A percentile compares a stretch with the other conserved stretches of the same genome.
Evolutionary conservation across 192 early-diverging fungal species (phyloP).

Genomic region (Funneliformis mosseae): DNA sequence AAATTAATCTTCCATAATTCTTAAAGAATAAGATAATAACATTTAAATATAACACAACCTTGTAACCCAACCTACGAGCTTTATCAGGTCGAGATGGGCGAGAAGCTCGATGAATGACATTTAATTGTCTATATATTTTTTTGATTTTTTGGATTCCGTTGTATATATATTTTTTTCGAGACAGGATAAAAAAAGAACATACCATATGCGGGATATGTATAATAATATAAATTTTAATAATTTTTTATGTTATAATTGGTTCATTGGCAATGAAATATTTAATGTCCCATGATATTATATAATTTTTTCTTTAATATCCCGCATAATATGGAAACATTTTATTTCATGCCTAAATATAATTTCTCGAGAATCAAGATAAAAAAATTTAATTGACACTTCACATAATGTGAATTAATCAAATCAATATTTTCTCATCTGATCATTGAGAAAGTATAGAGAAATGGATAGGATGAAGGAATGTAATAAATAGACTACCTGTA

Average conservation of each 20-base stretch:
- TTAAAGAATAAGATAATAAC: too few relatives aligned
- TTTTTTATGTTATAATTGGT: constrained; percentile 28
- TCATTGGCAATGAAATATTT: constrained; percentile 40
- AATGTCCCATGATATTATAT: neutral
- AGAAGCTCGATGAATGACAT: constrained; percentile 97
- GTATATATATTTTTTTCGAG: neutral
- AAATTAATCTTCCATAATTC: too few relatives aligned
- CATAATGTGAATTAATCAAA: neutral
- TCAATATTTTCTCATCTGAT: neutral
- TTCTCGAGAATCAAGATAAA: neutral
- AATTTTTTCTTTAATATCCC: neutral
- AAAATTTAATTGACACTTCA: too few relatives aligned
- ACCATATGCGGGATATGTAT: constrained; percentile 4
- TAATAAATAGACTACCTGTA: constrained; percentile 64
- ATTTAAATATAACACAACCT: constrained; percentile 43
- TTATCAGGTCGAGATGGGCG: constrained; percentile 98
- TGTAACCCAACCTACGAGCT: constrained; percentile 99
- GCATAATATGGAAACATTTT: neutral
- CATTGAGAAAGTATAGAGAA: constrained; percentile 3
- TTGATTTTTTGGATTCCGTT: neutral
- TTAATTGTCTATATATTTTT: constrained; percentile 78
- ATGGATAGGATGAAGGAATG: neutral
- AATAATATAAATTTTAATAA: neutral
- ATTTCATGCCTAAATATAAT: constrained; percentile 26
- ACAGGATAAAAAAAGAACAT: neutral